These are phyloP conservation scores for Crithidia expoeki DNA, from an alignment of 208 protist species.

Conservation along the genomic window DNA sequence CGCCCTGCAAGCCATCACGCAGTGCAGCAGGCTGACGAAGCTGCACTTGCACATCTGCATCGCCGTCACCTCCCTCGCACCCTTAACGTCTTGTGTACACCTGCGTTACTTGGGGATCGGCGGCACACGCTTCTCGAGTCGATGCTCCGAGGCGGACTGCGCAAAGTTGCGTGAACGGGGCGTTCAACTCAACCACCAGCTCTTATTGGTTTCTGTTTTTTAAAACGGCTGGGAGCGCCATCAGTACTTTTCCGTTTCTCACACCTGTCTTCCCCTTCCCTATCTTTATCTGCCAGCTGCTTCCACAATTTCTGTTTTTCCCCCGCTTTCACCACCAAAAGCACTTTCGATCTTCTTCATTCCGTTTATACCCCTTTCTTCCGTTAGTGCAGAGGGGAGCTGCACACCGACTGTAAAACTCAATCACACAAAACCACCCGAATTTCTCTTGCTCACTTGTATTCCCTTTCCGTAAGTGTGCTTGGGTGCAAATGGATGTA, in stretches of 20 bases:
- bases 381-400: no score
- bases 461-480: no score
- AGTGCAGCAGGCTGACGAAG: slow-evolving; percentile 17
- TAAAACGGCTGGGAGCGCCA: background rate
- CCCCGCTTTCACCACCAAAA: no score
- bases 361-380: no score
- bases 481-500: no score
- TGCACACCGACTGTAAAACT: no score
- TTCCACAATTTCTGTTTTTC: no score
- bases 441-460: no score
- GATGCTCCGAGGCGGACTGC: slow-evolving; percentile 11
- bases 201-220: slow-evolving; percentile 25
- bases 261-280: background rate
- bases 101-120: slow-evolving; percentile 29
- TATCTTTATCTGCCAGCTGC: background rate
- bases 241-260: background rate
- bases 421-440: no score
- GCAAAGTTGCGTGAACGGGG: slow-evolving; percentile 18
- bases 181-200: slow-evolving; percentile 32
- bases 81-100: slow-evolving; percentile 17
- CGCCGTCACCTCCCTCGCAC: slow-evolving; percentile 14
- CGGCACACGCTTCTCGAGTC: slow-evolving; percentile 30
- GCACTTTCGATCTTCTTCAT: no score
- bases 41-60: slow-evolving; percentile 37
- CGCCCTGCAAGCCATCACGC: slow-evolving; percentile 18